A percentile compares a stretch with the other conserved stretches of the same genome.
Conservation (phyloP, 768 basidiomycete species). For the Lentinula raphanica region DNA sequence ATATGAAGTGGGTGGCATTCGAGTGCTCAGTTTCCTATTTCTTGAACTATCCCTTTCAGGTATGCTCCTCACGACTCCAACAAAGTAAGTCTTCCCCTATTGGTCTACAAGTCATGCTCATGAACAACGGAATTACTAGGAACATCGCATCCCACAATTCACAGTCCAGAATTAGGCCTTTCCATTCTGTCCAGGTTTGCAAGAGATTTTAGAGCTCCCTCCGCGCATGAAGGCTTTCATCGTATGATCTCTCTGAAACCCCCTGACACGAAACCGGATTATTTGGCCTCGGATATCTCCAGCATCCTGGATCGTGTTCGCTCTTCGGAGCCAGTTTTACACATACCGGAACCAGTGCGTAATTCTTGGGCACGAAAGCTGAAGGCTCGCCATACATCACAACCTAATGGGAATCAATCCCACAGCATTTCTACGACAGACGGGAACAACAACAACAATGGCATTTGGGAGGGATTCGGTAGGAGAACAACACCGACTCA, state of each 20-base stretch:
- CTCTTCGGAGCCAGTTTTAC: background rate
- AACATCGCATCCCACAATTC: slow-evolving; percentile 73
- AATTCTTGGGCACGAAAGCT: background rate
- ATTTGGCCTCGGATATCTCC: slow-evolving; percentile 7
- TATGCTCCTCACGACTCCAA: slow-evolving; percentile 56
- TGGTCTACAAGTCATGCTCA: background rate
- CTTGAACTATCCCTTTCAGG: slow-evolving; percentile 28
- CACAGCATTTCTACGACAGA: background rate
- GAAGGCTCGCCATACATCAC: background rate
- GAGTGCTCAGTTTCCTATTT: background rate
- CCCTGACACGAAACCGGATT: slow-evolving; percentile 20
- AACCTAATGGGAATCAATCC: background rate
- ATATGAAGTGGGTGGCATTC: slow-evolving; percentile 52
- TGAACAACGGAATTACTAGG: slow-evolving; percentile 35
- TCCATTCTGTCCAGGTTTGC: slow-evolving; percentile 62
- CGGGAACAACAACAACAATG: background rate
- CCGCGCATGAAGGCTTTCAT: slow-evolving; percentile 58
- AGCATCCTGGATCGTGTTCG: slow-evolving; percentile 1
- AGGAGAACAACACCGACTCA: background rate
- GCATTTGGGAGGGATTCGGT: background rate
- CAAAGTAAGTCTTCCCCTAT: slow-evolving; percentile 40
- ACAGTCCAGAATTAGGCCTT: slow-evolving; percentile 49
- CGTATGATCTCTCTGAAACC: slow-evolving; percentile 46
- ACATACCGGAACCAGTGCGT: background rate
- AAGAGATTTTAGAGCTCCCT: slow-evolving; percentile 53